phyloP scores from a whole-genome alignment of 2,329 filamentous ascomycete species.

The Trichoderma simmonsii region DNA sequence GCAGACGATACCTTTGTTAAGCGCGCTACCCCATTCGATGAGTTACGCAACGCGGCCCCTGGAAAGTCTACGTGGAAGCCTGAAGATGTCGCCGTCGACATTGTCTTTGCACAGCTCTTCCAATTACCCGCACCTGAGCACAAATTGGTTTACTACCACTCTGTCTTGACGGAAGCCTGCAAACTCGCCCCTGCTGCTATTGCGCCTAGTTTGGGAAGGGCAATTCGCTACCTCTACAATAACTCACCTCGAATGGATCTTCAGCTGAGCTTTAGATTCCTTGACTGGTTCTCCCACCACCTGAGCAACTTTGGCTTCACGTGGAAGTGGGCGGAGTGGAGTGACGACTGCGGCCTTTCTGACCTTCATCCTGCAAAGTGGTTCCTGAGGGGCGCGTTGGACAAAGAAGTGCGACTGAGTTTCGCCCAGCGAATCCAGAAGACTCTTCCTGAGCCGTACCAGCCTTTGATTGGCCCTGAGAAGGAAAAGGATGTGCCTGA shows the following conservation, averaged over 20 bases:
- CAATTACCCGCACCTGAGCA: constrained; percentile 83
- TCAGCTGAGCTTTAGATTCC: constrained; percentile 80
- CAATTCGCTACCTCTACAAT: constrained; percentile 87
- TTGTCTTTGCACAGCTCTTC: constrained; percentile 92
- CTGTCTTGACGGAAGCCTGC: constrained; percentile 89
- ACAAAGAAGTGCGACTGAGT: constrained; percentile 95
- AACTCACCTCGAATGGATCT: constrained; percentile 80
- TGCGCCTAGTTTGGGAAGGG: constrained; percentile 86
- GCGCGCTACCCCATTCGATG: constrained; percentile 87
- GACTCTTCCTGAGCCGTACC: constrained; percentile 81
- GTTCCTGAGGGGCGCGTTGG: constrained; percentile 84
- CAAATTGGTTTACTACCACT: constrained; percentile 95
- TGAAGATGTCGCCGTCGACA: constrained; percentile 95
- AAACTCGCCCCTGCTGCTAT: constrained; percentile 96
- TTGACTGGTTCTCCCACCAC: constrained; percentile 98
- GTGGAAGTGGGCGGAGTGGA: constrained; percentile 99
- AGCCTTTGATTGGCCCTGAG: constrained; percentile 73
- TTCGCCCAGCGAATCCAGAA: constrained; percentile 96
- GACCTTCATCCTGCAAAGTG: constrained; percentile 84
- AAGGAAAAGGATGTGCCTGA: constrained; percentile 96
- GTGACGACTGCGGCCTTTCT: constrained; percentile 76
- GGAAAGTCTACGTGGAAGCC: constrained; percentile 86
- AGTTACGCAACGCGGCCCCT: constrained; percentile 66
- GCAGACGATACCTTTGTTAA: constrained; percentile 86
- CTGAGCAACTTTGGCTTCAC: constrained; percentile 98